Conservation (phyloP, 257 asterid genomes). For the Anisodus acutangulus region DNA sequence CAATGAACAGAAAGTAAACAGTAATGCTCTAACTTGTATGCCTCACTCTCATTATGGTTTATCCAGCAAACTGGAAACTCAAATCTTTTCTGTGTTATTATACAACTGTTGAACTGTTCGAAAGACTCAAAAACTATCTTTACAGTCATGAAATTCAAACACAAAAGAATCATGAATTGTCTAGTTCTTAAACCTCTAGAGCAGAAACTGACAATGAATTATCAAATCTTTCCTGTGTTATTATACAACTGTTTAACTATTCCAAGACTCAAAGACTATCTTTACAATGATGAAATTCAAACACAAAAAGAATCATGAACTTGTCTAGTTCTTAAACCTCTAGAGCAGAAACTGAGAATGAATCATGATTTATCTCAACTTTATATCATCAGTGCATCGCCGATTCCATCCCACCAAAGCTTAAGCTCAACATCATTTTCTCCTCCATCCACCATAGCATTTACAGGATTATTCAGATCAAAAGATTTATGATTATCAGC, state of each 20-base stretch:
- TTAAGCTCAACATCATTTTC: slow-evolving; percentile 33
- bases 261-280: slow-evolving; percentile 4
- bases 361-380: slow-evolving; percentile 33
- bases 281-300: slow-evolving; percentile 13
- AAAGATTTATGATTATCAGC: slow-evolving; percentile 34
- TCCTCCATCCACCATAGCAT: slow-evolving; percentile 40
- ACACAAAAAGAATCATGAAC: slow-evolving; percentile 25
- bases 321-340: slow-evolving; percentile 4
- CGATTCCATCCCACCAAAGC: slow-evolving; percentile 52
- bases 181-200: no score
- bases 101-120: no score
- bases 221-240: background rate
- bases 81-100: background rate
- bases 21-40: background rate
- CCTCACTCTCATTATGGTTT: background rate
- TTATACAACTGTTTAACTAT: background rate
- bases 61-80: background rate
- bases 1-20: background rate
- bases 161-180: no score
- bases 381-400: slow-evolving; percentile 43
- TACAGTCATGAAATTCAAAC: no score
- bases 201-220: no score
- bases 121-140: no score
- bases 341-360: slow-evolving; percentile 15
- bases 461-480: slow-evolving; percentile 56